Evolutionary conservation across 2,329 filamentous ascomycete species (phyloP).

Genomic region (Trichoderma lentiforme): DNA sequence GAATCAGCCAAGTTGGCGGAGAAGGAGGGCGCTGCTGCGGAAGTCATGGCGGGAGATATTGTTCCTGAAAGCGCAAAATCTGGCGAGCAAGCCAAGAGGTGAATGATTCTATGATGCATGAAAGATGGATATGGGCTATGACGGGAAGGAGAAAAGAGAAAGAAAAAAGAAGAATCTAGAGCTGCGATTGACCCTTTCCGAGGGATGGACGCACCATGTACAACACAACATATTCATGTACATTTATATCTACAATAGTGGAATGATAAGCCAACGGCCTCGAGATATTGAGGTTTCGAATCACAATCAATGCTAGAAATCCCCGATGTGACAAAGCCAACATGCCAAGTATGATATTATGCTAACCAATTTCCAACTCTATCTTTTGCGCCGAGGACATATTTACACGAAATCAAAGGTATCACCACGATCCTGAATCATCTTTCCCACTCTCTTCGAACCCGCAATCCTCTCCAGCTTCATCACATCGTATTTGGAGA

Average conservation of each 20-base stretch:
- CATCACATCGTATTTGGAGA: slow-evolving; percentile 85
- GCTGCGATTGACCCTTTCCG: background rate
- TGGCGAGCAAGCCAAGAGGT: slow-evolving; percentile 10
- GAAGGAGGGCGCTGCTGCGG: slow-evolving; percentile 32
- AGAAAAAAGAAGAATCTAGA: background rate
- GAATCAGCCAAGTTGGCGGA: slow-evolving; percentile 26
- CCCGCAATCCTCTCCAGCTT: slow-evolving; percentile 88
- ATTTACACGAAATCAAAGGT: slow-evolving; percentile 86
- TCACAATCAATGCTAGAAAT: background rate
- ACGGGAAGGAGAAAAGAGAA: background rate
- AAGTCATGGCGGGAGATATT: slow-evolving; percentile 31
- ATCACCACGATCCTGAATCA: slow-evolving; percentile 81
- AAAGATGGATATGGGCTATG: background rate
- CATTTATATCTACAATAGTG: slow-evolving; percentile 10
- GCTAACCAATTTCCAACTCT: background rate
- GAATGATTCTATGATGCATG: background rate
- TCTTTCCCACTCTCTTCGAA: slow-evolving; percentile 72
- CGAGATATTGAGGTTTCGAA: background rate
- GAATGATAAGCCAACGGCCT: background rate
- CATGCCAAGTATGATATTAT: background rate
- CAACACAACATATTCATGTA: slow-evolving; percentile 12
- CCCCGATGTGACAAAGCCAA: background rate
- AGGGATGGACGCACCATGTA: slow-evolving; percentile 16
- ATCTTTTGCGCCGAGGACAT: background rate
- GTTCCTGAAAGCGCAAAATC: slow-evolving; percentile 29